Evolutionary conservation across 2,329 filamentous ascomycete genomes (phyloP).

Genomic region (Exophiala oligosperma): DNA sequence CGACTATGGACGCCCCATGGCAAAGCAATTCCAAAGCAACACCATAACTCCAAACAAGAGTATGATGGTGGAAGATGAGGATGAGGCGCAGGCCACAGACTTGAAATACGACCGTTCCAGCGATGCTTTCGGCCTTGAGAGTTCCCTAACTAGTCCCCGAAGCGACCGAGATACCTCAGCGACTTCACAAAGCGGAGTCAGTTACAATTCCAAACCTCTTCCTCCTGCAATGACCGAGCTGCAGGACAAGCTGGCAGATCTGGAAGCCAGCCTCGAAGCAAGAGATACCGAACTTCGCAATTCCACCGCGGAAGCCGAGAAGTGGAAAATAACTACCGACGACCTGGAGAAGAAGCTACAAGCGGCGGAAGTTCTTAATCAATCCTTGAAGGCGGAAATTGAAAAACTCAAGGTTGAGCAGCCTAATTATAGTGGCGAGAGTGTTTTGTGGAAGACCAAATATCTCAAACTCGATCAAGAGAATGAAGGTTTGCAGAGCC

Average conservation of each 20-base stretch:
- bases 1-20: slow-evolving; percentile 73
- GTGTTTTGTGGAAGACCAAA: slow-evolving; percentile 56
- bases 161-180: slow-evolving; percentile 50
- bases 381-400: slow-evolving; percentile 75
- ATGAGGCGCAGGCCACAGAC: slow-evolving; percentile 61
- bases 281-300: slow-evolving; percentile 70
- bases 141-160: slow-evolving; percentile 38
- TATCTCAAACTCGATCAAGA: slow-evolving; percentile 55
- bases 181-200: slow-evolving; percentile 44
- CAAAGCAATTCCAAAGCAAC: slow-evolving; percentile 90
- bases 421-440: slow-evolving; percentile 22
- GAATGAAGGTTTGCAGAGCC: slow-evolving; percentile 66
- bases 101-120: slow-evolving; percentile 60
- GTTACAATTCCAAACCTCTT: slow-evolving; percentile 74
- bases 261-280: slow-evolving; percentile 68
- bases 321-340: slow-evolving; percentile 65
- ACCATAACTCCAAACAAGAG: slow-evolving; percentile 98
- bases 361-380: slow-evolving; percentile 74
- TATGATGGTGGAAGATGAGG: slow-evolving; percentile 94
- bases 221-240: slow-evolving; percentile 74
- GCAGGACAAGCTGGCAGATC: slow-evolving; percentile 68
- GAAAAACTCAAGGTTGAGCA: slow-evolving; percentile 44
- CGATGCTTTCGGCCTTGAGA: slow-evolving; percentile 64
- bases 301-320: slow-evolving; percentile 43
- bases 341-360: slow-evolving; percentile 72